A percentile compares a stretch with the other conserved stretches of the same genome.
phyloP scores from a whole-genome alignment of 2,329 filamentous ascomycete genomes.

The Ophiocordyceps camponoti-leonardi region DNA sequence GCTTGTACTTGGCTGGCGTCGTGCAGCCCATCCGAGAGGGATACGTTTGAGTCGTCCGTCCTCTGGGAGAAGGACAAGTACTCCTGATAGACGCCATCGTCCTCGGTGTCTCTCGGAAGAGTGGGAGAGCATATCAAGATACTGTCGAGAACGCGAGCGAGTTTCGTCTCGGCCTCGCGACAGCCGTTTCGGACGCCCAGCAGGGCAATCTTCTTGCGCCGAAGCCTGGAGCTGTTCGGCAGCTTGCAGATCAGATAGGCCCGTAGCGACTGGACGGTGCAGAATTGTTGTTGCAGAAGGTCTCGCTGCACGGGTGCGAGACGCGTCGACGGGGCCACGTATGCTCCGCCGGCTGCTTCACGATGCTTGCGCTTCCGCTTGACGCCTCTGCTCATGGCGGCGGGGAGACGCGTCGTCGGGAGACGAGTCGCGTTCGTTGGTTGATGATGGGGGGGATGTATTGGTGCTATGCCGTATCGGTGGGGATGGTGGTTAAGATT shows the following conservation, averaged over 20 bases:
- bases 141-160: slow-evolving; percentile 48
- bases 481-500: too few species aligned
- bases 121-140: slow-evolving; percentile 44
- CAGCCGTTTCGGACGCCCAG: slow-evolving; percentile 17
- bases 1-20: slow-evolving; percentile 37
- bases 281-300: slow-evolving; percentile 53
- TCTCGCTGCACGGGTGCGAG: slow-evolving; percentile 29
- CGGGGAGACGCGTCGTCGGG: too few species aligned
- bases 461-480: too few species aligned
- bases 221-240: slow-evolving; percentile 45
- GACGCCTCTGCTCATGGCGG: slow-evolving; percentile 8
- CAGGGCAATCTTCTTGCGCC: slow-evolving; percentile 36
- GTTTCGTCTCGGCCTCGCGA: slow-evolving; percentile 17
- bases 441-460: too few species aligned
- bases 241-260: slow-evolving; percentile 51
- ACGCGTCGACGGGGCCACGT: not conserved
- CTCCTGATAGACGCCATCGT: slow-evolving; percentile 30
- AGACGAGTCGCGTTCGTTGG: too few species aligned
- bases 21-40: slow-evolving; percentile 27
- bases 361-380: slow-evolving; percentile 11
- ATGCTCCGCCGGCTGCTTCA: slow-evolving; percentile 7
- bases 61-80: slow-evolving; percentile 45
- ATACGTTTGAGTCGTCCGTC: slow-evolving; percentile 39
- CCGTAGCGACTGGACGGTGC: slow-evolving; percentile 46
- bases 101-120: slow-evolving; percentile 3